Conservation (phyloP, 176 grass and related monocot genomes). For the Zea luxurians region DNA sequence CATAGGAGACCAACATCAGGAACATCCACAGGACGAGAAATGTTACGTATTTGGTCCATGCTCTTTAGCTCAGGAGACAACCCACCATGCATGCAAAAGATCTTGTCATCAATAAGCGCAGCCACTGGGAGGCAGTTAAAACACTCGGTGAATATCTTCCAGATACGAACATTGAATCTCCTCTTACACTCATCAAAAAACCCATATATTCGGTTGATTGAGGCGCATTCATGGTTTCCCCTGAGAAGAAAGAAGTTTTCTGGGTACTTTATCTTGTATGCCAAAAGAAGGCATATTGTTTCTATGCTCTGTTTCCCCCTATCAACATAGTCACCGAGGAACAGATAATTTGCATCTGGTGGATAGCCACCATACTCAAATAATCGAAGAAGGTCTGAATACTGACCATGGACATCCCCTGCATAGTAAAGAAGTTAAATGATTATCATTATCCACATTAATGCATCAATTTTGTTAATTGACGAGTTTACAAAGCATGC, state of each 20-base stretch:
- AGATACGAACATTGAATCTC: slow-evolving; percentile 66
- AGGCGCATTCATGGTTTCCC: slow-evolving; percentile 79
- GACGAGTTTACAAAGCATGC: neutral
- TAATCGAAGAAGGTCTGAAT: slow-evolving; percentile 71
- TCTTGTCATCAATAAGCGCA: slow-evolving; percentile 78
- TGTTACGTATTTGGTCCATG: slow-evolving; percentile 69
- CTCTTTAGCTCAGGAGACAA: slow-evolving; percentile 69
- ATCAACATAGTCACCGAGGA: slow-evolving; percentile 71
- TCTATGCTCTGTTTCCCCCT: slow-evolving; percentile 76
- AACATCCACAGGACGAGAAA: slow-evolving; percentile 64
- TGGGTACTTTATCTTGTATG: slow-evolving; percentile 69
- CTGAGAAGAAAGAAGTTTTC: slow-evolving; percentile 76
- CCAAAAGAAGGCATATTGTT: slow-evolving; percentile 73
- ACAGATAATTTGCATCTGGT: slow-evolving; percentile 69
- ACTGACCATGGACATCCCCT: slow-evolving; percentile 79
- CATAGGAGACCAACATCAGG: slow-evolving; percentile 68
- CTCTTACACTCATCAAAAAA: slow-evolving; percentile 81
- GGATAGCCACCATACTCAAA: slow-evolving; percentile 75
- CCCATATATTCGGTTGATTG: slow-evolving; percentile 75
- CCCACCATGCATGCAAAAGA: slow-evolving; percentile 78
- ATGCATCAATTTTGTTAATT: slow-evolving; percentile 1
- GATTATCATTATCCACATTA: neutral
- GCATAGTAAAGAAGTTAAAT: slow-evolving; percentile 26
- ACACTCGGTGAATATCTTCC: slow-evolving; percentile 77
- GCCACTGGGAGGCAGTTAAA: slow-evolving; percentile 76